These are phyloP conservation scores for Solanum raphanifolium DNA, from an alignment of 257 asterid genomes.

Conservation along the genomic window DNA sequence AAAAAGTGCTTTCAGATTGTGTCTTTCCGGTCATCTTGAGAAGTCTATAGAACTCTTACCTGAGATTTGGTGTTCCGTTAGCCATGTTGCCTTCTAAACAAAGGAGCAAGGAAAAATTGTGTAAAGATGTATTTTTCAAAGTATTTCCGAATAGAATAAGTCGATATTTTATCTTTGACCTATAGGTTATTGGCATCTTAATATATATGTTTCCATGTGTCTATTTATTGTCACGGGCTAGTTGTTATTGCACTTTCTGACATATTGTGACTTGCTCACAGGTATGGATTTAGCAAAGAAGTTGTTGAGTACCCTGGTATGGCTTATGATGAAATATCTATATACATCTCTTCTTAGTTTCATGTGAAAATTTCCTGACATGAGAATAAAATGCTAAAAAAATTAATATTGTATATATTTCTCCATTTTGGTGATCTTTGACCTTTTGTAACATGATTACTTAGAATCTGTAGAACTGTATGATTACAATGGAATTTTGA, in stretches of 20 bases:
- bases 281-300: constrained; percentile 90
- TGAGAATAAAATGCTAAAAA: neutral
- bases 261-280: constrained; percentile 23
- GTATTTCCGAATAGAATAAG: neutral
- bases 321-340: neutral
- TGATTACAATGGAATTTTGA: neutral
- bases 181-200: neutral
- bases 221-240: neutral
- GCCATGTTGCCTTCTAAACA: neutral
- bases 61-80: neutral
- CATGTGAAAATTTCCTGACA: neutral
- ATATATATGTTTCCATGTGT: neutral
- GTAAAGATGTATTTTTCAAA: neutral
- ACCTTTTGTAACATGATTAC: neutral
- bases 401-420: neutral
- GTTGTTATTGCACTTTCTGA: neutral
- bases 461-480: neutral
- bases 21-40: neutral
- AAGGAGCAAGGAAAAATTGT: neutral
- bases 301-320: constrained; percentile 93
- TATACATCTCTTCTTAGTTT: neutral
- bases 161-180: neutral
- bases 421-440: neutral
- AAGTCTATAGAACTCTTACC: neutral
- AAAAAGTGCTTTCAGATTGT: neutral